Conservation (phyloP, 345 rosid species). For the Camelina hispida region DNA sequence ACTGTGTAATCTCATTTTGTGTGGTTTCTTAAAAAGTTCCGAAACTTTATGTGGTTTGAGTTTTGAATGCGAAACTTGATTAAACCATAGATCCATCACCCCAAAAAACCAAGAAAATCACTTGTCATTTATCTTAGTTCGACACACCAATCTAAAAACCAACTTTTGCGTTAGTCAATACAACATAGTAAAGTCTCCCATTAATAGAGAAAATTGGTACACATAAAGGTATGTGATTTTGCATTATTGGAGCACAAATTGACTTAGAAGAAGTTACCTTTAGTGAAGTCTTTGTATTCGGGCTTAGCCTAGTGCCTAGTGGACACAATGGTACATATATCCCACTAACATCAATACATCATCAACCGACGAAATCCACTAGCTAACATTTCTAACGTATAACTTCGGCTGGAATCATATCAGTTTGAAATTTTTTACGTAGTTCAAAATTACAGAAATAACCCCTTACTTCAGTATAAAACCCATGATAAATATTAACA, state of each 20-base stretch:
- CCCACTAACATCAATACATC: background rate
- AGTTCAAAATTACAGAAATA: constrained; percentile 1
- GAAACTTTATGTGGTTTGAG: background rate
- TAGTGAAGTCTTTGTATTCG: background rate
- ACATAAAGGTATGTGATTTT: background rate
- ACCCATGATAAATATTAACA: background rate
- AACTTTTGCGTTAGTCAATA: background rate
- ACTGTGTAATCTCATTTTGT: background rate
- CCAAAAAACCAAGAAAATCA: background rate
- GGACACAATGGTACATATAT: background rate
- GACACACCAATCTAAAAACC: constrained; percentile 12
- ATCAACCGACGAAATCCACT: background rate
- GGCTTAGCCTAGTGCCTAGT: background rate
- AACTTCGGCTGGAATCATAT: background rate
- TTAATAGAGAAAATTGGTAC: background rate
- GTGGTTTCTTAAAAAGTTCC: background rate
- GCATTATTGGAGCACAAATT: background rate
- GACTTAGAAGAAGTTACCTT: background rate
- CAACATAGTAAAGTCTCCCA: constrained; percentile 13
- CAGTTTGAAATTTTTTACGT: background rate
- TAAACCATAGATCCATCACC: background rate
- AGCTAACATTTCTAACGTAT: background rate
- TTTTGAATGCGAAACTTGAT: background rate
- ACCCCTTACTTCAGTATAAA: constrained; percentile 27
- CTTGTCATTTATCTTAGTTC: background rate